Evolutionary conservation across 2,329 filamentous ascomycete species (phyloP), one percentile per base, ranked within the genome.

Genomic region (Pseudogymnoascus sp.): DNA sequence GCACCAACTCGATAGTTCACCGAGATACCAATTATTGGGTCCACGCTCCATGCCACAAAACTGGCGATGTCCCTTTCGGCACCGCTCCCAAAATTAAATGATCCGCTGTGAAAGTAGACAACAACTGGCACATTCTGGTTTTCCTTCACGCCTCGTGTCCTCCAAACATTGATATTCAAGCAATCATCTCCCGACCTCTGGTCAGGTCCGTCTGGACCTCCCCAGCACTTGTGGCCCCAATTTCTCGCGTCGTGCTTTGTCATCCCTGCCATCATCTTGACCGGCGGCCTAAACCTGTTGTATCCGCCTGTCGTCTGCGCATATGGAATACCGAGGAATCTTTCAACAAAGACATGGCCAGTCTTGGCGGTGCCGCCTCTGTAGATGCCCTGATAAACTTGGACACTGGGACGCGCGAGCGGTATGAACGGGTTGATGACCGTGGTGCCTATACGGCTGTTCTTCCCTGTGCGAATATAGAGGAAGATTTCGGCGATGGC

Each of bases 101-200:
- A 81, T 2, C 86, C 86, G 51, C 86, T 86, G 70, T 88, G 85
- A 34, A 88, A 74, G 69, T 86, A 87, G 1, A 87, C 73, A n/a
- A 83, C 72, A 12, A 86, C 81, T 0, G 83, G 80, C 29, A 81
- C 65, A 57, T 68, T 71, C 39, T 54, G 31, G 2, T 70, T 59
- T 66, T 70, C 40, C 67, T 71, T 42, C 68, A 62, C 16, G 62
- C 64, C 39, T 68, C 73, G 62, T 66, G 73, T 65, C 69, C 72
- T 34, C 67, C 77, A 82, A 12, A 86, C 71, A 68, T 85, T 84
- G 6, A 79, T 70, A 65, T 79, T 81, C 29, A 86, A 74, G 64
- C 82, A 84, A 70, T 83, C 76, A 72, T 86, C 83, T 60, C 77
- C 70, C 60, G 31, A 39, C 3, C 51, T 71, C 68, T 6, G 66